Conservation (phyloP, 345 rosid genomes). For the Adansonia digitata region DNA sequence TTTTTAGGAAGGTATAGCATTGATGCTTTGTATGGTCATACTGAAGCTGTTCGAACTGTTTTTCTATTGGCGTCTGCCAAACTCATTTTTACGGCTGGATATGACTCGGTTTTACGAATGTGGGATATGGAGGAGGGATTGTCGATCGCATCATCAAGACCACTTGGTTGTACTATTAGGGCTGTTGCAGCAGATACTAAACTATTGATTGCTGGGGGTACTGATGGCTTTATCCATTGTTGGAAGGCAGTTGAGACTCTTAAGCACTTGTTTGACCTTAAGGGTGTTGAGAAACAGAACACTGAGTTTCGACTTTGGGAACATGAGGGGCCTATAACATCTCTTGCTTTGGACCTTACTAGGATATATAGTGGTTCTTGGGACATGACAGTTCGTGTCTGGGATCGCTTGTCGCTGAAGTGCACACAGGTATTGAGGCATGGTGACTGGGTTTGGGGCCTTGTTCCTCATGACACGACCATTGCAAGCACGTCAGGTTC, state of each 20-base stretch:
- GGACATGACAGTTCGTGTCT: constrained; percentile 88
- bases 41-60: constrained; percentile 75
- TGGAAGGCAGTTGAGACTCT: constrained; percentile 73
- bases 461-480: constrained; percentile 63
- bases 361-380: constrained; percentile 81
- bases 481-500: constrained; percentile 64
- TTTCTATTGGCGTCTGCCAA: constrained; percentile 68
- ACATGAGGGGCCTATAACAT: constrained; percentile 80
- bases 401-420: constrained; percentile 71
- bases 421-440: constrained; percentile 71
- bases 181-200: constrained; percentile 73
- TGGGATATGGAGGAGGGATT: constrained; percentile 84
- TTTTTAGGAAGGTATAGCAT: constrained; percentile 61
- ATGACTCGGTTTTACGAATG: constrained; percentile 72
- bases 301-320: constrained; percentile 70
- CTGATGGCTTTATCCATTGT: constrained; percentile 82
- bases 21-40: constrained; percentile 75
- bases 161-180: constrained; percentile 83
- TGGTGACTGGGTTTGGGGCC: constrained; percentile 81
- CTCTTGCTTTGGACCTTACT: constrained; percentile 59
- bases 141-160: constrained; percentile 55
- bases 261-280: constrained; percentile 59
- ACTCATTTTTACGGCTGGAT: constrained; percentile 78
- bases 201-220: constrained; percentile 79
- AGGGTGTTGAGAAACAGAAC: constrained; percentile 39